A percentile compares a stretch with the other conserved stretches of the same genome.
Evolutionary conservation across 306 rosid species (phyloP).

Genomic region (Cucurbita argyrosperma): DNA sequence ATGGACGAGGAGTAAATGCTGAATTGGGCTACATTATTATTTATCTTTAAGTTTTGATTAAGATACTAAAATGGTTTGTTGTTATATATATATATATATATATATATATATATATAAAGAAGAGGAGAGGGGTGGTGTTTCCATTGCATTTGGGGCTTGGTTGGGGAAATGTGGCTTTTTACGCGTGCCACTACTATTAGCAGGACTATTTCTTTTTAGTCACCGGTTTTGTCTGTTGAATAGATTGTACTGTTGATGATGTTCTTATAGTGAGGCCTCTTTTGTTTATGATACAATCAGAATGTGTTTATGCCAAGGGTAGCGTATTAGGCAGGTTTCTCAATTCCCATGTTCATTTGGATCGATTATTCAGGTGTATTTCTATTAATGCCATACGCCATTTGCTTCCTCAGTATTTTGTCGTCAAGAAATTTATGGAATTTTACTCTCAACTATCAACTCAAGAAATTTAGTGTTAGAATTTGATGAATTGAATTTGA

Average conservation of each 20-base stretch:
- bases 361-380: neutral
- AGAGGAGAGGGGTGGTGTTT: neutral
- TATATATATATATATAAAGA: no score
- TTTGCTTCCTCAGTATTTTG: no score
- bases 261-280: neutral
- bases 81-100: no score
- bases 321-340: neutral
- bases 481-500: no score
- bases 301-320: neutral
- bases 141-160: neutral
- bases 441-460: no score
- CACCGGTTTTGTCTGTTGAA: neutral
- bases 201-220: neutral
- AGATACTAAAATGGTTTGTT: neutral
- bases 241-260: neutral
- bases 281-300: neutral
- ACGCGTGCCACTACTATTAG: neutral
- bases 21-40: neutral
- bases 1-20: slow-evolving; percentile 59
- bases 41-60: neutral
- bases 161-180: neutral
- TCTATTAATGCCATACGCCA: no score
- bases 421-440: no score
- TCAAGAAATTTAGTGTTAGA: no score
- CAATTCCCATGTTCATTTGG: neutral